Evolutionary conservation across 108 stramenopile genomes (phyloP), one percentile per base, ranked within the genome.

Genomic region (Mediolabrus comicus): DNA sequence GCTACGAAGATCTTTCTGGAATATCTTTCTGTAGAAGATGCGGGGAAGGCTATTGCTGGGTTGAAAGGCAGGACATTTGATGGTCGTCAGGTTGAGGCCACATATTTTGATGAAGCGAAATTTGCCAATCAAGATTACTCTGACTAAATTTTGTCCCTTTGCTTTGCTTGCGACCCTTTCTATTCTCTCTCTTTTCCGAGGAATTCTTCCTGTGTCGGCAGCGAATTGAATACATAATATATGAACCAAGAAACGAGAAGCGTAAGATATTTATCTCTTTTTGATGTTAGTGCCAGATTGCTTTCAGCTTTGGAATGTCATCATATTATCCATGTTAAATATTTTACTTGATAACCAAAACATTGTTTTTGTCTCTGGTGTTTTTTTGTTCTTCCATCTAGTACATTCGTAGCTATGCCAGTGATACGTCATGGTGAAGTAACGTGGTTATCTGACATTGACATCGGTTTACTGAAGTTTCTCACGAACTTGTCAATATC

Each of bases 1-100:
- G 88, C 76, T 1, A 90, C 90, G 34, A 88, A 92, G 68, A 82
- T 95, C 51, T 95, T 91, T 82, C 67, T 95, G 63, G 88, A 95
- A 63, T 95, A 92, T 64, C 53, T 75, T 34, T 77, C 87, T 11
- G 56, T 54, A 3, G 87, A 88, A 17, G 91, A 92, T 67, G 90
- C 94, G 4, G 75, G 75, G 8, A 85, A 81, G 62, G 94, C 92
- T 13, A 90, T 92, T 69, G 59, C 62, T 25, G 86, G 83, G 9
- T 68, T 95, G 57, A 84, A 73, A 34, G 94, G 94, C 0, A 75
- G 94, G 33, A 92, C 90, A 3, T 95, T 95, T 86, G 90, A 90
- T 75, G 94, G 94, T 19, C 59, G 88, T 63, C 82, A 80, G 52
- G 94, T 95, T 43, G 69, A 68, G 49, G 90, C 90, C 5, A 69